Base-by-base conservation (phyloP, 805 yeast species). In the Metschnikowia lachancei region DNA sequence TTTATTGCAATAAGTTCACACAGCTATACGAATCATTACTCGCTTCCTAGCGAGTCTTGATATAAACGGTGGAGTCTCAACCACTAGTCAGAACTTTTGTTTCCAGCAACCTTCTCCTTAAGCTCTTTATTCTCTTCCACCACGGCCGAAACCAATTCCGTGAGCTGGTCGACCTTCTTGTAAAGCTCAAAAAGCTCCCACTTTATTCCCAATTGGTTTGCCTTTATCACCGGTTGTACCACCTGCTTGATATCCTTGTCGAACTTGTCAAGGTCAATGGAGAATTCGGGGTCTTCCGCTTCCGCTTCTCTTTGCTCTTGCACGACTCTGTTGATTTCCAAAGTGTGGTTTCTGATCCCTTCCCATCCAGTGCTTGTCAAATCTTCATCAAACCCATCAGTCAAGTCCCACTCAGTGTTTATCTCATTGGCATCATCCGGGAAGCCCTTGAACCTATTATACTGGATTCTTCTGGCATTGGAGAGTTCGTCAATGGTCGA, bases 351-450 rank as follows among this genome's bases (percentile, higher is more conserved):
- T 46, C 69, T 63, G 41, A 72, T 64, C 2, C 69, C 70, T 34
- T 68, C 74, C 67, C 67, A 62, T 18, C 70, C 63, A 30, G 53
- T 34, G 28, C 48, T 46, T 8, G 52, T 52, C n/a, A 57, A 59
- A 26, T 67, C 72, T n/a, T 55, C 66, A 24, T 64, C 63, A 52
- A 62, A 87, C 0, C 95, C 96, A 64, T 87, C 95, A 7, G 84
- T 77, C 54, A 88, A 70, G 53, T 85, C 88, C 95, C 96, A 88
- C 57, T 84, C 91, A 7, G 83, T 76, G 57, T 88, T 87, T 17
- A 70, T 56, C 59, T 85, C 92, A 60, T 86, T 87, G 17, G 89
- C 87, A 64, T 88, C 96, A 61, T 88, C 95, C 0, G 85, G 70
- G 16, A 80, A 63, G 1, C 81, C 78, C 52, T 74, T 76, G 46